Conservation (phyloP, 371 early-diverging fungal genomes). For the Zancudomyces culisetae region DNA sequence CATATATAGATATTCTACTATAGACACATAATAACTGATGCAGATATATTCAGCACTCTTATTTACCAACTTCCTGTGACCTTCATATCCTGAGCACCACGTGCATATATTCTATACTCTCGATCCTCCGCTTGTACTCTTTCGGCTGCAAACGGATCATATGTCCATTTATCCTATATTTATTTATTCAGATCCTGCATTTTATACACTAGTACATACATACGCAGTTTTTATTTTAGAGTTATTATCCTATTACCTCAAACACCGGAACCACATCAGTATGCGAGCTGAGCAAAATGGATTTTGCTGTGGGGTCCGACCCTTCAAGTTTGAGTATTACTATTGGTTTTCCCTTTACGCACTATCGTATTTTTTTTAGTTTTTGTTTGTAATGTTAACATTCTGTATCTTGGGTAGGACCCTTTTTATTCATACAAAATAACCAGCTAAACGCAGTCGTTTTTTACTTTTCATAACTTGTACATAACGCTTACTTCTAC, state of each 20-base stretch:
- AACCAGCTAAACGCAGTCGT: neutral
- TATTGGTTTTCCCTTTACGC: constrained; percentile 41
- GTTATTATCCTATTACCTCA: neutral
- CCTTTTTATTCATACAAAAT: neutral
- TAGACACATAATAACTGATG: neutral
- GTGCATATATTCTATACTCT: constrained; percentile 46
- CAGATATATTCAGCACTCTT: neutral
- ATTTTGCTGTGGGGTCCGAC: constrained; percentile 26
- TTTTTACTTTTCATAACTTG: neutral
- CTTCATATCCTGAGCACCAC: constrained; percentile 77
- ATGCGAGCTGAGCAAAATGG: constrained; percentile 58
- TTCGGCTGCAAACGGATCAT: constrained; percentile 49
- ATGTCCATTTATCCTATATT: constrained; percentile 33
- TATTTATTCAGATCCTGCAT: neutral
- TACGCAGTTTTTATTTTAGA: neutral
- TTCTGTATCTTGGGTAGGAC: too few relatives aligned
- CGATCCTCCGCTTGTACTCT: constrained; percentile 25
- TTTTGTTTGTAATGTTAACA: too few relatives aligned
- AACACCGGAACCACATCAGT: constrained; percentile 74
- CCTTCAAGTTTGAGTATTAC: constrained; percentile 49
- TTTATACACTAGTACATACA: neutral
- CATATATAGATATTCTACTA: neutral
- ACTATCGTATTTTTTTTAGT: constrained; percentile 4
- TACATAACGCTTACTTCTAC: constrained; percentile 23
- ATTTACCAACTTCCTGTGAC: constrained; percentile 35